phyloP scores from a whole-genome alignment of 805 yeast genomes.

The Wickerhamiella parazyma region DNA sequence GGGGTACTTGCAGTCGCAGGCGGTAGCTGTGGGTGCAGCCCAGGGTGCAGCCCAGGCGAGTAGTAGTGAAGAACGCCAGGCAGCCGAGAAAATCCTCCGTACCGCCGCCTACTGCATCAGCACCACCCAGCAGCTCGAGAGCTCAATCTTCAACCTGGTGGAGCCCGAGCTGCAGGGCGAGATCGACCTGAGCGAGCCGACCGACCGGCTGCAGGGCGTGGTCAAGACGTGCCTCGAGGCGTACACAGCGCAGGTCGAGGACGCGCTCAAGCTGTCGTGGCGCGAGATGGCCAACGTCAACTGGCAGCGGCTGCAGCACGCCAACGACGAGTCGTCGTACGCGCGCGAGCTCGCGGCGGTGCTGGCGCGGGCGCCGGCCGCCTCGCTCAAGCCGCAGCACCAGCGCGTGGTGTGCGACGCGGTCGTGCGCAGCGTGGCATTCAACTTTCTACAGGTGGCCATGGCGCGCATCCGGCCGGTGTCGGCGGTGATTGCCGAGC shows the following conservation, averaged over 20 bases:
- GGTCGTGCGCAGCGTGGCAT: slow-evolving; percentile 49
- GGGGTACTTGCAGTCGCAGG: too few relatives aligned
- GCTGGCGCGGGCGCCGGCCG: slow-evolving; percentile 34
- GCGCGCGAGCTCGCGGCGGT: slow-evolving; percentile 42
- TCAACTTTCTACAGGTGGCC: slow-evolving; percentile 38
- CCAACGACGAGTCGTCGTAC: slow-evolving; percentile 61
- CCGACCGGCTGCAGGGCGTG: slow-evolving; percentile 41
- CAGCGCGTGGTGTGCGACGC: slow-evolving; percentile 63
- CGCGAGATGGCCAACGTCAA: slow-evolving; percentile 66
- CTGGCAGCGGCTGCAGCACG: slow-evolving; percentile 54
- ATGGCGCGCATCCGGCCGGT: slow-evolving; percentile 53
- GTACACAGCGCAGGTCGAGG: slow-evolving; percentile 43
- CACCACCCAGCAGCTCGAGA: slow-evolving; percentile 66
- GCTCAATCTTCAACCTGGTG: slow-evolving; percentile 33
- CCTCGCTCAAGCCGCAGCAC: slow-evolving; percentile 31
- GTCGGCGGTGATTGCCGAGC: slow-evolving; percentile 64
- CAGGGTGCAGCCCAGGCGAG: too few relatives aligned
- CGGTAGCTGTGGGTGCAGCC: too few relatives aligned
- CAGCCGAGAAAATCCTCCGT: slow-evolving; percentile 57
- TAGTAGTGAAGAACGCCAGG: slow-evolving; percentile 26
- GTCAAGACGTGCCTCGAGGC: slow-evolving; percentile 45
- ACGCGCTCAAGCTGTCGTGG: slow-evolving; percentile 61
- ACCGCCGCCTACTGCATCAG: slow-evolving; percentile 82
- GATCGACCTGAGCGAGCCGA: slow-evolving; percentile 39
- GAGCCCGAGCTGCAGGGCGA: slow-evolving; percentile 32